These are phyloP conservation scores for Prototheca cutis DNA, from an alignment of 163 green algal species.

Conservation along the genomic window DNA sequence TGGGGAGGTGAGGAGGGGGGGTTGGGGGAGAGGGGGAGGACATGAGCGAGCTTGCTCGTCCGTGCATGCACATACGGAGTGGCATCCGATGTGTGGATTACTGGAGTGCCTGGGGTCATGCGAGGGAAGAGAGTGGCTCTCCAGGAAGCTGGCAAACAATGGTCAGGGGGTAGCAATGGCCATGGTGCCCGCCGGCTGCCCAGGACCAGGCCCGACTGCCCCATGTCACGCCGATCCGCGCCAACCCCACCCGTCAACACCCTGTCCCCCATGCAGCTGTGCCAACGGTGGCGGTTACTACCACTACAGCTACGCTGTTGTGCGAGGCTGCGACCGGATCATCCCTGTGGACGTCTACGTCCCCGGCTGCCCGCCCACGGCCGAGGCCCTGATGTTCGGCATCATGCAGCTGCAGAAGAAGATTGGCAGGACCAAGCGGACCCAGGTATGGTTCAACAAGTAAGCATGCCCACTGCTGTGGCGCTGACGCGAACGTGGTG, in stretches of 20 bases:
- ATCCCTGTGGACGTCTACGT: constrained; percentile 97
- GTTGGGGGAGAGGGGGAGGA: background rate
- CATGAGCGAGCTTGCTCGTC: background rate
- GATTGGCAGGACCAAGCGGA: constrained; percentile 55
- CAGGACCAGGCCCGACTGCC: no score
- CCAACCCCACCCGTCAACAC: no score
- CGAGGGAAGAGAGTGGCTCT: no score
- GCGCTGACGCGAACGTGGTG: no score
- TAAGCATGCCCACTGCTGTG: no score
- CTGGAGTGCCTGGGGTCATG: no score
- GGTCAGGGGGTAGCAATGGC: no score
- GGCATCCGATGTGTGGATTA: background rate
- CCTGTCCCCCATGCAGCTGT: constrained; percentile 62
- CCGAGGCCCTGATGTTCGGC: constrained; percentile 89
- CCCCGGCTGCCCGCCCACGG: constrained; percentile 82
- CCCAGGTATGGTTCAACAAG: constrained; percentile 43
- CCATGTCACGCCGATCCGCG: no score
- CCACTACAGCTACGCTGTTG: constrained; percentile 93
- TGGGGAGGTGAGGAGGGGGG: constrained; percentile 44
- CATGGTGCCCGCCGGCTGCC: no score
- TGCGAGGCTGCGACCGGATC: constrained; percentile 89
- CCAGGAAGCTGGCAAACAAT: no score
- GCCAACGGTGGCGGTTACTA: constrained; percentile 97
- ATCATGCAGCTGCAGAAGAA: constrained; percentile 88
- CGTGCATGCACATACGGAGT: no score